Conservation (phyloP, 805 yeast genomes). For the Suhomyces prunicola region DNA sequence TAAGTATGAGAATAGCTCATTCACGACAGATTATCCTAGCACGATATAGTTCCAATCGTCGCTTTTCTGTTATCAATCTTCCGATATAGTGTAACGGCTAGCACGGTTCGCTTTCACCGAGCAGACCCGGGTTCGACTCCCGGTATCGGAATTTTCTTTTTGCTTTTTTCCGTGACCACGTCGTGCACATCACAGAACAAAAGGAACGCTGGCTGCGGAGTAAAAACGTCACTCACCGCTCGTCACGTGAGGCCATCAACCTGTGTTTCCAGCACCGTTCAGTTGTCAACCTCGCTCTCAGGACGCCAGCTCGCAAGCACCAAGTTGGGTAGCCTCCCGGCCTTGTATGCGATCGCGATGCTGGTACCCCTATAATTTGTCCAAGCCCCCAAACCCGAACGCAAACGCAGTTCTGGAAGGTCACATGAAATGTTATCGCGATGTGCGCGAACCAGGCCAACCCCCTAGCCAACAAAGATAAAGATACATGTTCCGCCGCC, state of each 20-base stretch:
- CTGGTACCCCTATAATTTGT: not conserved
- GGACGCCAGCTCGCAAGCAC: not conserved
- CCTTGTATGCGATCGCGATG: not conserved
- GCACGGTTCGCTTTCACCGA: constrained; percentile 85
- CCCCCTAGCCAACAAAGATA: constrained; percentile 3
- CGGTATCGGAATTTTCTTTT: constrained; percentile 62
- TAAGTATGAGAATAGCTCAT: too few relatives aligned
- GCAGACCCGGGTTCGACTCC: constrained; percentile 86
- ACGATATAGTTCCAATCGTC: too few relatives aligned
- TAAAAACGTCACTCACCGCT: not conserved
- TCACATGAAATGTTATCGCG: constrained; percentile 4
- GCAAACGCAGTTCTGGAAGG: not conserved
- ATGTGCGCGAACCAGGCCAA: constrained; percentile 1
- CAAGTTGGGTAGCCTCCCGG: not conserved
- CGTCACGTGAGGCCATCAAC: not conserved
- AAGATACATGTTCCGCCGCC: constrained; percentile 1
- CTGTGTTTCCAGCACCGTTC: not conserved
- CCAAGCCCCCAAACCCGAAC: not conserved
- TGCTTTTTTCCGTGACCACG: not conserved
- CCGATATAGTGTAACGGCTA: constrained; percentile 28
- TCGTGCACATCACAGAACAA: not conserved
- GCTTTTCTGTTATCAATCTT: not conserved
- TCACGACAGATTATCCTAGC: too few relatives aligned
- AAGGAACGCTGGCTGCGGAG: not conserved
- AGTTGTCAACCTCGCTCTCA: not conserved